Base-by-base conservation (phyloP, 1,139 yeast species). In the Waltiozyma sp. region DNA sequence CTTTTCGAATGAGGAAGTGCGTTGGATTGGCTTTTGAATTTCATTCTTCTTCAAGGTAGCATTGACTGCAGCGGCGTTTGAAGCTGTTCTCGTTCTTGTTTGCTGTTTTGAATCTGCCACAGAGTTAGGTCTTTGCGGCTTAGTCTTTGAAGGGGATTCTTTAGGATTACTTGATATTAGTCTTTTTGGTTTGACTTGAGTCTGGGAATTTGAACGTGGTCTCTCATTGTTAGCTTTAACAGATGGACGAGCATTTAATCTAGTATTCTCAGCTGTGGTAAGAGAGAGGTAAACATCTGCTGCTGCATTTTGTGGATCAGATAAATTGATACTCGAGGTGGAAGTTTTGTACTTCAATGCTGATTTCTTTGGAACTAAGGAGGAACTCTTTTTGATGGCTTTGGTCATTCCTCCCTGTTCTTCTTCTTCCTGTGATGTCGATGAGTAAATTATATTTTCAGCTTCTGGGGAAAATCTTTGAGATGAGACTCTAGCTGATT, bases 261-360 rank as follows among this genome's bases (percentile, higher is more conserved):
- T 69, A 0, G 93, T 82, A 58, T 82, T 82, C 56, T 82, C 88
- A 1, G 89, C 88, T 0, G 93, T 82, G 1, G 88, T 72, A 43
- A 80, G 62, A 0, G 86, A 77, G 40, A 80, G 59, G 52, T 81
- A 80, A 0, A 83, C 88, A 48, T 72, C 74, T 40, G 66, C 72
- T 0, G 83, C 82, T 4, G 81, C 72, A 72, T 60, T 46, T 62
- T 41, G 46, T 9, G 44, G 19, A 9, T 40, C 39, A 50, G 73
- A 55, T 8, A 40, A 18, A n/a, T 41, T 39, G 21, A 41, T 14
- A 33, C 80, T 78, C 38, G 63, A 52, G 1, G 52, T 44, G 8
- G 51, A 44, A 19, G 75, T 59, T 41, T 65, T 44, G 24, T 56
- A 74, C 57, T 81, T 81, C 68, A 81, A 66, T 2, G 84, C 88